Conservation (phyloP, 2,329 filamentous ascomycete species). For the Curvularia spicifera region DNA sequence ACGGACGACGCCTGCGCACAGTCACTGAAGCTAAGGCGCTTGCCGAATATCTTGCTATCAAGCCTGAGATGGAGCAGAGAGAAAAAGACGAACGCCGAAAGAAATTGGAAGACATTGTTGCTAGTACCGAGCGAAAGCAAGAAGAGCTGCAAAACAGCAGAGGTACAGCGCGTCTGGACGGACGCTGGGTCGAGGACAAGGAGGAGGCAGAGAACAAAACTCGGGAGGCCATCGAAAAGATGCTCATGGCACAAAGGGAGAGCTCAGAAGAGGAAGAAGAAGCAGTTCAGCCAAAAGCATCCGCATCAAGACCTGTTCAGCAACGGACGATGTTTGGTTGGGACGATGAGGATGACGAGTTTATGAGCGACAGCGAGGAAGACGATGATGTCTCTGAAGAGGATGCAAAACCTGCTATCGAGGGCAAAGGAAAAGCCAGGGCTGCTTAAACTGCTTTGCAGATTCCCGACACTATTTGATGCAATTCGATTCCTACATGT, state of each 20-base stretch:
- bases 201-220: conserved; percentile 88
- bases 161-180: conserved; percentile 71
- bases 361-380: conserved; percentile 56
- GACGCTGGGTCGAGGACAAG: conserved; percentile 94
- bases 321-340: conserved; percentile 72
- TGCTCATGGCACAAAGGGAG: conserved; percentile 53
- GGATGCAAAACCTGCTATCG: conserved; percentile 35
- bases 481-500: conserved; percentile 1
- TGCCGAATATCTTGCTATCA: conserved; percentile 92
- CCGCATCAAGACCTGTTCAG: conserved; percentile 41
- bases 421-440: conserved; percentile 56
- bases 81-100: conserved; percentile 86
- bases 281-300: conserved; percentile 28
- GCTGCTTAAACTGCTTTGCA: conserved; percentile 22
- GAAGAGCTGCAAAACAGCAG: conserved; percentile 80
- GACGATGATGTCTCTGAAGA: conserved; percentile 51
- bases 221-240: conserved; percentile 71
- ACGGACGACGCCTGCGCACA: conserved; percentile 86
- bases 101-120: conserved; percentile 88
- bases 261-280: conserved; percentile 47
- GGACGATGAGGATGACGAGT: conserved; percentile 71
- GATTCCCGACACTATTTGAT: background rate
- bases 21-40: conserved; percentile 94
- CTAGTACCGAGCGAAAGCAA: conserved; percentile 80
- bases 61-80: conserved; percentile 95